Conservation (phyloP, 805 yeast genomes). For the Lachancea nothofagi region DNA sequence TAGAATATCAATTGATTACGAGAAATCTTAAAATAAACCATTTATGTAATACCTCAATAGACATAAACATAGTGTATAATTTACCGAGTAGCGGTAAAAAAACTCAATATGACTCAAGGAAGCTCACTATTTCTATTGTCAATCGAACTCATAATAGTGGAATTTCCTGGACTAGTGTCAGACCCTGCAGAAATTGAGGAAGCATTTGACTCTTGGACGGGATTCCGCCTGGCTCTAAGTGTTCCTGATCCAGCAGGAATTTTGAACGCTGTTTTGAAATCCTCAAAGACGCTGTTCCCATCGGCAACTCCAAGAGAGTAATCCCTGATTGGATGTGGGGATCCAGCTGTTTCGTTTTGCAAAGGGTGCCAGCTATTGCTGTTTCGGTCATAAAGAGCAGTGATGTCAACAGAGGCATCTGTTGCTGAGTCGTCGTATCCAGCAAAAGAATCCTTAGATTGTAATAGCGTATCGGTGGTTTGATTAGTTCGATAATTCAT, state of each 20-base stretch:
- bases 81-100: no score
- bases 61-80: no score
- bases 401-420: conserved; percentile 35
- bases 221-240: not conserved
- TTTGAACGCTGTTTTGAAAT: conserved; percentile 18
- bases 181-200: conserved; percentile 1
- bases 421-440: conserved; percentile 18
- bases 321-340: conserved; percentile 14
- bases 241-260: conserved; percentile 10
- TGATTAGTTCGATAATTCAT: conserved; percentile 17
- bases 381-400: conserved; percentile 32
- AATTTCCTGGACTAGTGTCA: conserved; percentile 5
- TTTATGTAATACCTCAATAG: no score
- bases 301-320: conserved; percentile 20
- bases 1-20: no score
- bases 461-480: conserved; percentile 21
- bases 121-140: not conserved
- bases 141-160: conserved; percentile 1
- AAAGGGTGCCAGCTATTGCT: conserved; percentile 27
- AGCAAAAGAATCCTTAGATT: conserved; percentile 29
- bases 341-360: conserved; percentile 16
- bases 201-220: not conserved
- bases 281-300: conserved; percentile 20
- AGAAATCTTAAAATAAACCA: no score
- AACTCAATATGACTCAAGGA: not conserved